phyloP scores from a whole-genome alignment of 768 basidiomycete genomes.

The Amanita molliuscula region DNA sequence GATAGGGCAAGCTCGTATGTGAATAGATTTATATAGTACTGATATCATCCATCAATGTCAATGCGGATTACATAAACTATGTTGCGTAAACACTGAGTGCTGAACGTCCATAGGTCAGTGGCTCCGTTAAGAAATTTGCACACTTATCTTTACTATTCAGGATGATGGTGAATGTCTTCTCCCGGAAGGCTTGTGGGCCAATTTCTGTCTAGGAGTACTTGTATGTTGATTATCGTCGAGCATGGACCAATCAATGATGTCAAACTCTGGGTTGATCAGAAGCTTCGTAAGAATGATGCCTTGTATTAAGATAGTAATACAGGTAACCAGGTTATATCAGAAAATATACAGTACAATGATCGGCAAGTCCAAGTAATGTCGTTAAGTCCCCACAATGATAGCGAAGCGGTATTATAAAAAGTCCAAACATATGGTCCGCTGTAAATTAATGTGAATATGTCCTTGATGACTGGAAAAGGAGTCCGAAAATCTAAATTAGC shows the following conservation, averaged over 20 bases:
- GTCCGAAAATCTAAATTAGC: constrained; percentile 3
- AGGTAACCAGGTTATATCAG: constrained; percentile 2
- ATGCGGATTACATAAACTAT: too few relatives aligned
- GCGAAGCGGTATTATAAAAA: not conserved
- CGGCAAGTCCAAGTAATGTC: not conserved
- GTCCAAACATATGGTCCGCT: not conserved
- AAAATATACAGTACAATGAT: not conserved
- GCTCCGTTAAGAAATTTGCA: too few relatives aligned
- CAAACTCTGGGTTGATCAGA: too few relatives aligned
- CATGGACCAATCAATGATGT: too few relatives aligned
- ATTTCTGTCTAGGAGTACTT: not conserved
- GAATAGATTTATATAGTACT: not conserved
- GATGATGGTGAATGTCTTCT: too few relatives aligned
- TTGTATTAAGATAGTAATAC: not conserved
- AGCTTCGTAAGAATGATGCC: not conserved
- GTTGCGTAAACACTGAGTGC: too few relatives aligned
- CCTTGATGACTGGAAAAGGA: not conserved
- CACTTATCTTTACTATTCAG: too few relatives aligned
- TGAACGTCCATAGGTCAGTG: too few relatives aligned
- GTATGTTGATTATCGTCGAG: not conserved
- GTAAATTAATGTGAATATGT: not conserved
- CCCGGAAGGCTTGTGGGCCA: not conserved
- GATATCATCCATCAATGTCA: not conserved
- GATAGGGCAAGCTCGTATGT: not conserved
- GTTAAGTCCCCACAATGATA: not conserved